phyloP scores from a whole-genome alignment of 345 rosid genomes.

The Lumnitzera littorea region DNA sequence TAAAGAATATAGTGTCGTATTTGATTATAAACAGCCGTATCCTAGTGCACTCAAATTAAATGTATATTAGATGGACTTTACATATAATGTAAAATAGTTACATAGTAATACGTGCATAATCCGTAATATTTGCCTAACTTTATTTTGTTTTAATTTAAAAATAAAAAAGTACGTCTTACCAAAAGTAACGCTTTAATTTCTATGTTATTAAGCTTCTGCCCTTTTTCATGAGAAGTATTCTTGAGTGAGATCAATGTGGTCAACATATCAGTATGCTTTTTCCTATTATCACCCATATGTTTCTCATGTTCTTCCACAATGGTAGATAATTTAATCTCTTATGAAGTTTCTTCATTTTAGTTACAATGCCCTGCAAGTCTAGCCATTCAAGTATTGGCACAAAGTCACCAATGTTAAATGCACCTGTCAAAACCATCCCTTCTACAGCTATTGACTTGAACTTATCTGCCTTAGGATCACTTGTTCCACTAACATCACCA shows the following conservation, averaged over 20 bases:
- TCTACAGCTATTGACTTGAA: constrained; percentile 89
- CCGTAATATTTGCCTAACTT: not conserved
- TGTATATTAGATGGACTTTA: too few species aligned
- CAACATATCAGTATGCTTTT: constrained; percentile 38
- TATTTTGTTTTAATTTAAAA: not conserved
- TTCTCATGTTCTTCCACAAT: constrained; percentile 60
- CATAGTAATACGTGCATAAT: too few species aligned
- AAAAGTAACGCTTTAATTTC: constrained; percentile 80
- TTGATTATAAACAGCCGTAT: too few species aligned
- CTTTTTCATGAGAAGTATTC: constrained; percentile 39
- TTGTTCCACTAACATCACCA: constrained; percentile 38
- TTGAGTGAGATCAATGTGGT: constrained; percentile 54
- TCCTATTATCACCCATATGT: constrained; percentile 11
- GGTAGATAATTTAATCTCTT: constrained; percentile 55
- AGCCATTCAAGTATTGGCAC: constrained; percentile 72
- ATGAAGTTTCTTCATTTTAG: constrained; percentile 85
- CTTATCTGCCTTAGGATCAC: constrained; percentile 66
- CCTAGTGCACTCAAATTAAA: too few species aligned
- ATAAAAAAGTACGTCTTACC: constrained; percentile 22
- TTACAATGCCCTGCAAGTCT: constrained; percentile 74
- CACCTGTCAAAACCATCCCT: constrained; percentile 74
- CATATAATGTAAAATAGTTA: too few species aligned
- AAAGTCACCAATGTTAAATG: constrained; percentile 79
- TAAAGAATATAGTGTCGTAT: too few species aligned
- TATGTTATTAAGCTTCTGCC: constrained; percentile 53